phyloP scores from a whole-genome alignment of 2,329 filamentous ascomycete species.

The Arthrobotrys entomopaga region DNA sequence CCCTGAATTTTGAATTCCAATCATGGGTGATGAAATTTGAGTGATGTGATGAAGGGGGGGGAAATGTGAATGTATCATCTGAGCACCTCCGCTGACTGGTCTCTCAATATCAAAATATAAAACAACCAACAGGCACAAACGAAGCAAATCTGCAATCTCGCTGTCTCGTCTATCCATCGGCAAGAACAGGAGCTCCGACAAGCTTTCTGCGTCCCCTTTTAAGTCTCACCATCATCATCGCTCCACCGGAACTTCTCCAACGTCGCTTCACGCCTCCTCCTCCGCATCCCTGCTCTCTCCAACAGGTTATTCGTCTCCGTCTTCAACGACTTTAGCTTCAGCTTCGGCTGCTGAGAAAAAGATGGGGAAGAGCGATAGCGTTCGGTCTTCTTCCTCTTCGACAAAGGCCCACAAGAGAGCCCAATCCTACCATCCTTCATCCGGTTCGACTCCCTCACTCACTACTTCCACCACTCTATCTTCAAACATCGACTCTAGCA shows the following conservation, averaged over 20 bases:
- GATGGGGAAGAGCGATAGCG: constrained; percentile 46
- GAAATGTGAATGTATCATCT: constrained; percentile 12
- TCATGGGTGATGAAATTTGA: too few species aligned
- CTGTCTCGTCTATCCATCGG: constrained; percentile 44
- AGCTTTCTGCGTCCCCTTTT: constrained; percentile 25
- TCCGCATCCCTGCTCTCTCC: constrained; percentile 54
- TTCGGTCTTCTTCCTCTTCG: constrained; percentile 38
- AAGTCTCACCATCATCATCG: constrained; percentile 7
- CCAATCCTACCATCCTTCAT: constrained; percentile 42
- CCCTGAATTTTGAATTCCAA: background rate
- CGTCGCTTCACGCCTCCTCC: constrained; percentile 64
- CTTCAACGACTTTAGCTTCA: background rate
- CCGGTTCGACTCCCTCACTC: constrained; percentile 28
- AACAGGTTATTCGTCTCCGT: background rate
- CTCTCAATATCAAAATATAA: too few species aligned
- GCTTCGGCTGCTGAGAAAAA: constrained; percentile 4
- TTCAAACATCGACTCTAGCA: background rate
- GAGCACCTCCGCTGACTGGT: constrained; percentile 32
- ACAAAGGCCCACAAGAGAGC: constrained; percentile 44
- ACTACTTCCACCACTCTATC: constrained; percentile 18
- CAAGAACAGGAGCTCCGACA: constrained; percentile 44
- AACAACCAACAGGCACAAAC: constrained; percentile 37
- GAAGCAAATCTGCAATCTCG: constrained; percentile 40
- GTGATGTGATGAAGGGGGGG: too few species aligned
- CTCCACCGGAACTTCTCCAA: constrained; percentile 62